phyloP scores from a whole-genome alignment of 2,329 filamentous ascomycete species.

The Aurifilum marmelostoma region DNA sequence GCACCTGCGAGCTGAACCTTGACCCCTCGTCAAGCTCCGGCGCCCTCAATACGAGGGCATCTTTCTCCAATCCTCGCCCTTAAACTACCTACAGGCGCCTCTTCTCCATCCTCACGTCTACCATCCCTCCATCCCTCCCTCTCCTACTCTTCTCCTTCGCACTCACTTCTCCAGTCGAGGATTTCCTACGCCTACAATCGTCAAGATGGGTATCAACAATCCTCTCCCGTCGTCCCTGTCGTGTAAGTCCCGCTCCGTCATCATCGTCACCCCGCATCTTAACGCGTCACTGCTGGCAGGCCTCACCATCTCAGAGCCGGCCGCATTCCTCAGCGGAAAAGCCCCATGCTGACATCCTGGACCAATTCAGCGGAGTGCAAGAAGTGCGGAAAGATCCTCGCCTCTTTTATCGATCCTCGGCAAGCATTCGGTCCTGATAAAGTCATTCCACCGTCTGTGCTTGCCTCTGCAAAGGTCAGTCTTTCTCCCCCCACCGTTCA shows the following conservation, averaged over 20 bases:
- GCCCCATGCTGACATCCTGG: conserved; percentile 11
- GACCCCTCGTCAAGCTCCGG: conserved; percentile 6
- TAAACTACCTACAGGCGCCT: not conserved
- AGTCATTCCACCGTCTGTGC: conserved; percentile 87
- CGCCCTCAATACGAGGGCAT: not conserved
- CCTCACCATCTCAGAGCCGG: conserved; percentile 17
- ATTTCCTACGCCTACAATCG: not conserved
- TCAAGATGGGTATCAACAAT: conserved; percentile 65
- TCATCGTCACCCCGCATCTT: conserved; percentile 23
- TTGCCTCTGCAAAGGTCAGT: conserved; percentile 85
- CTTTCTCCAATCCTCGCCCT: conserved; percentile 12
- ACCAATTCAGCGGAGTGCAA: conserved; percentile 80
- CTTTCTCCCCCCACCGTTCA: not conserved
- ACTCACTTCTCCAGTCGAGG: not conserved
- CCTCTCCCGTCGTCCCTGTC: conserved; percentile 69
- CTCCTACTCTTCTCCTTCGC: not conserved
- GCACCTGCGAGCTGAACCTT: not conserved
- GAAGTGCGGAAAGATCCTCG: conserved; percentile 94
- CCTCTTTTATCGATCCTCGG: conserved; percentile 90
- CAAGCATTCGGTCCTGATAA: conserved; percentile 96
- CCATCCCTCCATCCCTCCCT: not conserved
- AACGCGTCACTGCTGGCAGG: not conserved
- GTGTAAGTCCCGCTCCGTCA: conserved; percentile 56
- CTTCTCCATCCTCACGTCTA: conserved; percentile 1
- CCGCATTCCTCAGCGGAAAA: not conserved